Conservation (phyloP, 1,284 basidiomycete genomes). For the Leucoagaricus sp. region DNA sequence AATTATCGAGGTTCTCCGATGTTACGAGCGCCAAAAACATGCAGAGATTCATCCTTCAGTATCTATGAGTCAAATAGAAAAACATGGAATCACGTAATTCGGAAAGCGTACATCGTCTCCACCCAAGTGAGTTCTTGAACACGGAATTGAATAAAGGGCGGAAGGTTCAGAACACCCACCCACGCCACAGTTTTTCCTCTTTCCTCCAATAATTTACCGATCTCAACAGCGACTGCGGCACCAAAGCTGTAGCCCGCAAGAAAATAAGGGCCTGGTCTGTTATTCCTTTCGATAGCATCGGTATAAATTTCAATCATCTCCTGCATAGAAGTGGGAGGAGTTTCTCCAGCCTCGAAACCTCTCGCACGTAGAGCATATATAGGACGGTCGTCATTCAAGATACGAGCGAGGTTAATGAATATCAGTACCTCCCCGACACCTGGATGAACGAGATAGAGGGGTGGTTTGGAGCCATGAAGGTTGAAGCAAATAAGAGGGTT, state of each 20-base stretch:
- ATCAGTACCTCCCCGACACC: slow-evolving; percentile 12
- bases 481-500: slow-evolving; percentile 8
- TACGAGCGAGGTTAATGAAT: slow-evolving; percentile 5
- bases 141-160: slow-evolving; percentile 6
- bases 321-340: slow-evolving; percentile 2
- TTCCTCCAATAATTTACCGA: background rate
- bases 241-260: slow-evolving; percentile 11
- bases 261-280: slow-evolving; percentile 6
- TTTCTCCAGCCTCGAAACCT: slow-evolving; percentile 7
- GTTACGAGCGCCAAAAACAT: too few relatives aligned
- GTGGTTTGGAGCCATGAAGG: slow-evolving; percentile 6
- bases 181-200: slow-evolving; percentile 3
- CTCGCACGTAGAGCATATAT: slow-evolving; percentile 10
- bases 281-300: background rate
- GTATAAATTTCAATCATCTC: slow-evolving; percentile 10
- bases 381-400: slow-evolving; percentile 7
- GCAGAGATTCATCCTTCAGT: too few relatives aligned
- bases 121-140: too few relatives aligned
- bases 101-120: too few relatives aligned
- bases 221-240: slow-evolving; percentile 7
- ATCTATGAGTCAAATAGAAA: too few relatives aligned
- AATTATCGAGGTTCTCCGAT: too few relatives aligned
- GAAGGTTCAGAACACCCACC: slow-evolving; percentile 4
- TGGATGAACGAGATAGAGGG: slow-evolving; percentile 10
- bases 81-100: too few relatives aligned